Base-by-base conservation (phyloP, 257 asterid genomes). In the Ajuga chamaepitys region DNA sequence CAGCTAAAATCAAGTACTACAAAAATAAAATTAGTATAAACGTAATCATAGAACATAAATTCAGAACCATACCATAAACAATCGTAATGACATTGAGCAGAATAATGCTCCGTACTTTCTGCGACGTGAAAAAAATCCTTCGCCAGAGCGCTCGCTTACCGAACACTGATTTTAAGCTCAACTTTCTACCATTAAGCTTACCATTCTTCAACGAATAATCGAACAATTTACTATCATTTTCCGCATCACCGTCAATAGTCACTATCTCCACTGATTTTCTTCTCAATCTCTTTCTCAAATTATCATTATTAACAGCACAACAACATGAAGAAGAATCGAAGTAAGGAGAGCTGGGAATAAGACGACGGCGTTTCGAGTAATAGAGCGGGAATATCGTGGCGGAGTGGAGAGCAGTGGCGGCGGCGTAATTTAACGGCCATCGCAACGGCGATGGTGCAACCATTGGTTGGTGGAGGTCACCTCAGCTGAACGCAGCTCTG, bases 21-120 rank as follows among this genome's bases (percentile, higher is more conserved):
- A 35, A 55, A 14, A 67, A 47, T 14, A 13, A 7, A 60, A 21
- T 13, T 9, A 32, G 55, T 21, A 14, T 1, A 40, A 13, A 61
- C 25, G 1, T 2, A 20, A 28, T 1, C 9, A 21, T 6, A 66
- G 35, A 52, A 5, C 2, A 7, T 24, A 51, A 55, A 47, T 20
- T 17, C 35, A 18, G 66, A 61, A 52, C 22, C 58, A 64, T 45
- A 90, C 97, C 95, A 46, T 90, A 90, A 25, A 87, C 58, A 62
- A 90, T 32, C 17, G 95, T 80, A 48, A 84, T 82, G 62, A 42
- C 66, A 75, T 90, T 90, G 64, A 90, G 90, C 79, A 90, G 74
- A 70, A 90, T 69, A 62, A 90, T 72, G 74, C 95, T 75, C 82
- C 86, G 70, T 28, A 81, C 81, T 80, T 79, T 87, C 76, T 68